Percentiles rank a stretch among this genome's conserved stretches.
These are phyloP conservation scores for Penicillium decumbens DNA, from an alignment of 2,329 filamentous ascomycete genomes.

Conservation along the genomic window DNA sequence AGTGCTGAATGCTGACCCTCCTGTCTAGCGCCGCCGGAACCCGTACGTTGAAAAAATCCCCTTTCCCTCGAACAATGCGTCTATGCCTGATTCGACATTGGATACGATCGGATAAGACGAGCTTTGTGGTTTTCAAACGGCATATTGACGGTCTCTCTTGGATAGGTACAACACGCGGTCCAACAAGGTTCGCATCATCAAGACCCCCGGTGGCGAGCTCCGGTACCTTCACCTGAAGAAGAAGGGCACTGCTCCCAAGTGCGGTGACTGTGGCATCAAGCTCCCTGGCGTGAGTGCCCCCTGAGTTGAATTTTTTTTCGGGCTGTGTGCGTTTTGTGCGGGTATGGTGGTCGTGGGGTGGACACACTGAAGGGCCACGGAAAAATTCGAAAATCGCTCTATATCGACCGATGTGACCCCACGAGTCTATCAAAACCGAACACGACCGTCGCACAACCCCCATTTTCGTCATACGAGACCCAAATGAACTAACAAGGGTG, in stretches of 20 bases:
- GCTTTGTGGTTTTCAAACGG: slow-evolving; percentile 12
- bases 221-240: slow-evolving; percentile 99
- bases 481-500: slow-evolving; percentile 15
- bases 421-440: slow-evolving; percentile 9
- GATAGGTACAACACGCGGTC: slow-evolving; percentile 93
- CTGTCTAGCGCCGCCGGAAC: slow-evolving; percentile 66
- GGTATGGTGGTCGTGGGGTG: slow-evolving; percentile 13
- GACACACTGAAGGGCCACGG: slow-evolving; percentile 11
- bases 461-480: slow-evolving; percentile 1
- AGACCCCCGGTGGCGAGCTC: slow-evolving; percentile 94
- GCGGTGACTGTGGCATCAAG: slow-evolving; percentile 97
- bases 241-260: slow-evolving; percentile 96
- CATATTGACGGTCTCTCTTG: slow-evolving; percentile 32
- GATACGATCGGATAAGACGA: slow-evolving; percentile 15
- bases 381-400: slow-evolving; percentile 8
- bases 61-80: slow-evolving; percentile 18
- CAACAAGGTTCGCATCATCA: slow-evolving; percentile 93
- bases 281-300: slow-evolving; percentile 83
- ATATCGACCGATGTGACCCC: slow-evolving; percentile 5
- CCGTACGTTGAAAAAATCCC: slow-evolving; percentile 56
- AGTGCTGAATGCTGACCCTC: slow-evolving; percentile 26
- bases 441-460: slow-evolving; percentile 6
- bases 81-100: slow-evolving; percentile 17
- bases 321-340: slow-evolving; percentile 15
- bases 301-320: slow-evolving; percentile 14